These are phyloP conservation scores for Trichoderma asperelloides DNA, from an alignment of 495 filamentous ascomycete species.

Conservation along the genomic window DNA sequence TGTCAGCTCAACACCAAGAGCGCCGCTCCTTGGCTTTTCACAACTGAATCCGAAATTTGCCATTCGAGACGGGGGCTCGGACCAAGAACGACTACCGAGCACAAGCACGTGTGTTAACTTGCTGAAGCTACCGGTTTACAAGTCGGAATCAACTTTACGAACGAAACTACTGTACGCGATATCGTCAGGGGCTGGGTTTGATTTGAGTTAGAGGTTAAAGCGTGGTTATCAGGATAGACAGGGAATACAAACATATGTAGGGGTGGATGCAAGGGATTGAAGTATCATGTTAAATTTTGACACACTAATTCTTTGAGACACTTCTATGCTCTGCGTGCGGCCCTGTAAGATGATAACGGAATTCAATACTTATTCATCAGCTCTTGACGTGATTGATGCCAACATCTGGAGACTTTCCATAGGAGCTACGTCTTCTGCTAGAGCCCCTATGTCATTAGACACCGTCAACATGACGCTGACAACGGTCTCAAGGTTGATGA, in stretches of 20 bases:
- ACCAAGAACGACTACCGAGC: slow-evolving; percentile 75
- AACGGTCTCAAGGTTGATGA: neutral
- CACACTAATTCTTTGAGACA: neutral
- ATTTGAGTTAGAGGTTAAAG: slow-evolving; percentile 56
- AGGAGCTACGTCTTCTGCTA: too few species aligned
- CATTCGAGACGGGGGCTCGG: slow-evolving; percentile 77
- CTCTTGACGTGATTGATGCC: too few species aligned
- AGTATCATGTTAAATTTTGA: neutral
- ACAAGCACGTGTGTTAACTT: slow-evolving; percentile 97
- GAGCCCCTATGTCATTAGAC: too few species aligned
- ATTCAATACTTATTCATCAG: too few species aligned
- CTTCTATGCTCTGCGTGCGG: too few species aligned
- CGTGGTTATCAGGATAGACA: neutral
- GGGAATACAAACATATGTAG: neutral
- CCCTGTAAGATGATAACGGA: too few species aligned
- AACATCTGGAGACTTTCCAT: too few species aligned
- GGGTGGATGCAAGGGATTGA: neutral
- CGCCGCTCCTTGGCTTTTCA: slow-evolving; percentile 84
- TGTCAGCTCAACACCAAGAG: slow-evolving; percentile 86
- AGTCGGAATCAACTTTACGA: slow-evolving; percentile 49
- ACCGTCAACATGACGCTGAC: too few species aligned
- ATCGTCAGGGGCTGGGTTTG: slow-evolving; percentile 87
- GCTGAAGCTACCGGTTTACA: slow-evolving; percentile 84
- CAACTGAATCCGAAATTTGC: slow-evolving; percentile 80
- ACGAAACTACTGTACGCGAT: slow-evolving; percentile 85